Conservation (phyloP, 768 basidiomycete genomes). For the Saitozyma sp. region DNA sequence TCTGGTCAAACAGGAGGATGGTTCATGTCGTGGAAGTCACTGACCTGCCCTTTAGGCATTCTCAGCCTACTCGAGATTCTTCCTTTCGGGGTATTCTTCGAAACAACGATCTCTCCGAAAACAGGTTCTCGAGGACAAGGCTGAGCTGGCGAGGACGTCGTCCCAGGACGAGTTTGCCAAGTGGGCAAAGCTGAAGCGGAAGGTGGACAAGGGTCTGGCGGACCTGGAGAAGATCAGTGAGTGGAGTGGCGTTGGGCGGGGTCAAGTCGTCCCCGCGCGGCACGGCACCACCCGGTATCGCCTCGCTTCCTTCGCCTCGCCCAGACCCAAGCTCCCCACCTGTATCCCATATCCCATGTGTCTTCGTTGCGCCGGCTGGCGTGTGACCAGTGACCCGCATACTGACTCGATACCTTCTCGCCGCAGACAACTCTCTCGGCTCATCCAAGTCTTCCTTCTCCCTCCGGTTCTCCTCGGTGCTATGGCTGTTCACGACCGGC, state of each 20-base stretch:
- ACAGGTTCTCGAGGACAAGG: constrained; percentile 75
- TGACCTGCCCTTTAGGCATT: constrained; percentile 62
- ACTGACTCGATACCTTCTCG: neutral
- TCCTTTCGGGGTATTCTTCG: constrained; percentile 61
- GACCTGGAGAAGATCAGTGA: constrained; percentile 90
- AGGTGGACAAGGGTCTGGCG: constrained; percentile 83
- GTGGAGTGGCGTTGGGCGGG: constrained; percentile 19
- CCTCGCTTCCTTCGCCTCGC: too few species aligned
- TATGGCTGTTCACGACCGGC: constrained; percentile 88
- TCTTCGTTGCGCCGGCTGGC: too few species aligned
- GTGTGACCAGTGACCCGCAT: too few species aligned
- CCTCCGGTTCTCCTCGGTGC: constrained; percentile 66
- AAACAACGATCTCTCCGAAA: constrained; percentile 73
- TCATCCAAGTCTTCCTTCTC: constrained; percentile 65
- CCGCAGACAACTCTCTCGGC: constrained; percentile 67
- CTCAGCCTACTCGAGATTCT: constrained; percentile 66
- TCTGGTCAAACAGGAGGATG: neutral
- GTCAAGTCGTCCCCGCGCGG: neutral
- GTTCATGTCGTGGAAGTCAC: too few species aligned
- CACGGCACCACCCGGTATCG: neutral
- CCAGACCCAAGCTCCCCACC: too few species aligned
- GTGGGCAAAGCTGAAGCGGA: constrained; percentile 91
- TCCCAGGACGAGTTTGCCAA: constrained; percentile 98
- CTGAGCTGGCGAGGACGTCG: constrained; percentile 82
- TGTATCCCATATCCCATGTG: too few species aligned